A percentile compares a stretch with the other conserved stretches of the same genome.
Evolutionary conservation across 2,329 filamentous ascomycete genomes (phyloP).

Genomic region (Herpotrichia juniperi): DNA sequence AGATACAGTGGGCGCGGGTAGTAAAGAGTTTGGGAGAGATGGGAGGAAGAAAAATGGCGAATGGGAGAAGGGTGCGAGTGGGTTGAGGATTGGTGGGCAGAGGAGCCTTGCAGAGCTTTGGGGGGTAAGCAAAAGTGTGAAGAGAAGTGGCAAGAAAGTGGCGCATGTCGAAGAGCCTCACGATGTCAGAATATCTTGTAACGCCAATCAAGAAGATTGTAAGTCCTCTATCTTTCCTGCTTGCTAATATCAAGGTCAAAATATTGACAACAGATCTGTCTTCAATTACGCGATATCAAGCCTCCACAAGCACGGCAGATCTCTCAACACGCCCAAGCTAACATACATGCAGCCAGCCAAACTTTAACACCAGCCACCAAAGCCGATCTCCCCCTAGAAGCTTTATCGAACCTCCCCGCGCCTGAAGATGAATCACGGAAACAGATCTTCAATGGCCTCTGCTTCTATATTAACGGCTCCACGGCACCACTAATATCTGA

Average conservation of each 20-base stretch:
- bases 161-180: not conserved
- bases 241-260: not conserved
- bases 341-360: not conserved
- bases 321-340: not conserved
- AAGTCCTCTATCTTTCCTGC: not conserved
- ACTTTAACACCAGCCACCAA: not conserved
- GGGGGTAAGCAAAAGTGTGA: conserved; percentile 25
- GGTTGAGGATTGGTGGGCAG: conserved; percentile 55
- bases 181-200: not conserved
- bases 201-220: not conserved
- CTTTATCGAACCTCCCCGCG: conserved; percentile 6
- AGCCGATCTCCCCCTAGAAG: not conserved
- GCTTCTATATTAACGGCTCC: conserved; percentile 86
- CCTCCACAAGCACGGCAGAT: not conserved
- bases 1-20: conserved; percentile 70
- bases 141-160: not conserved
- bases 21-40: conserved; percentile 60
- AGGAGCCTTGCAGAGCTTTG: conserved; percentile 36
- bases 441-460: conserved; percentile 71
- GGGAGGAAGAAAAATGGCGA: conserved; percentile 59
- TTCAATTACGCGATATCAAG: no score
- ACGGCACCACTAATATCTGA: conserved; percentile 83
- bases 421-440: conserved; percentile 17
- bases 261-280: no score
- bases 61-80: conserved; percentile 55